Percentiles rank a stretch among this genome's conserved stretches.
Evolutionary conservation across 2,329 filamentous ascomycete genomes (phyloP).

Genomic region (Colletotrichum cordylinicola): DNA sequence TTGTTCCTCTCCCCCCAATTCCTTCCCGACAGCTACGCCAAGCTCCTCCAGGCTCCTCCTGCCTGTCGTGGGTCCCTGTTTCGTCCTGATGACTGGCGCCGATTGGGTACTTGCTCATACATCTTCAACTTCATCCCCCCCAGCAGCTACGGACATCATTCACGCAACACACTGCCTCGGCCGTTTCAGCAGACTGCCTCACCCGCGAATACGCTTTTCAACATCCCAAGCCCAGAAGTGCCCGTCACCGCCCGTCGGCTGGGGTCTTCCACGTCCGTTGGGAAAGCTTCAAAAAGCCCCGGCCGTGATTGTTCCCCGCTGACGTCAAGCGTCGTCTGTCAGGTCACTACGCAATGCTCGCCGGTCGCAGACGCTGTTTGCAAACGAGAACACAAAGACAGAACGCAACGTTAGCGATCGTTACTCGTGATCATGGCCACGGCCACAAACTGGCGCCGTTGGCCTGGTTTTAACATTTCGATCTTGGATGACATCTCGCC

Average conservation of each 20-base stretch:
- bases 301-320: background rate
- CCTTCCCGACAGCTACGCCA: conserved; percentile 2
- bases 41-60: background rate
- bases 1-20: background rate
- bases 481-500: background rate
- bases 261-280: background rate
- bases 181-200: conserved; percentile 4
- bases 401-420: background rate
- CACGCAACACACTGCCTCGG: conserved; percentile 7
- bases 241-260: background rate
- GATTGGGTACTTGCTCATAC: conserved; percentile 2
- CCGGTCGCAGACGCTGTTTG: background rate
- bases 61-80: conserved; percentile 8
- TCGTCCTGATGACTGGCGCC: background rate
- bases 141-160: background rate
- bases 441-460: background rate
- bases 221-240: background rate
- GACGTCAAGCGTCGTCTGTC: background rate
- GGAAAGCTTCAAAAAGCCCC: background rate
- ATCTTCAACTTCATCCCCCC: background rate
- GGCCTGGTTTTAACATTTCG: background rate
- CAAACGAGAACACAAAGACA: background rate
- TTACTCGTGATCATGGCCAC: background rate
- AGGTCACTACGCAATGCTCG: background rate
- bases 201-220: background rate